Evolutionary conservation across 768 basidiomycete species (phyloP).

Genomic region (Tylopilus vinaceipallidus): DNA sequence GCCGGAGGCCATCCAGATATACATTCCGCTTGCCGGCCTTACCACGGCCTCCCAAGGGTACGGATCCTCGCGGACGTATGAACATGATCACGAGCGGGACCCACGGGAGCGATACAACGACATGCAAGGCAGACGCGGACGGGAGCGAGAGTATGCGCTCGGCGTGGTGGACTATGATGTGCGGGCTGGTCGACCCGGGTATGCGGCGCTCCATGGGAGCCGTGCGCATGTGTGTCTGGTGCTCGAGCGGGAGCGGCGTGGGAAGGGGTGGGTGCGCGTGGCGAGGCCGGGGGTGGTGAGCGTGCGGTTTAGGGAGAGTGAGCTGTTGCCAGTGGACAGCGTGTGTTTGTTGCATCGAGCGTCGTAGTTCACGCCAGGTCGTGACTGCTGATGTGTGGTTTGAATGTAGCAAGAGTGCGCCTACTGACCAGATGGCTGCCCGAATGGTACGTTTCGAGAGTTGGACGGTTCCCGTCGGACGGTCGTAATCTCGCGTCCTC

Average conservation of each 20-base stretch:
- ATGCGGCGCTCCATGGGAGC: conserved; percentile 19
- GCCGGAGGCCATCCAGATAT: conserved; percentile 23
- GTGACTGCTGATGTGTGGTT: too few species aligned
- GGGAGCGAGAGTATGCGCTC: conserved; percentile 19
- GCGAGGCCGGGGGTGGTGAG: conserved; percentile 19
- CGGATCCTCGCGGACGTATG: conserved; percentile 6
- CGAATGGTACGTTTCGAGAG: too few species aligned
- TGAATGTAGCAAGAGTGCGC: too few species aligned
- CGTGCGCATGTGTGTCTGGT: conserved; percentile 22
- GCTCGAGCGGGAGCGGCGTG: conserved; percentile 21
- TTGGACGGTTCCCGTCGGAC: too few species aligned
- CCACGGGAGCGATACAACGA: conserved; percentile 2
- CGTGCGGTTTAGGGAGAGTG: conserved; percentile 24
- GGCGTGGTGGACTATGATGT: conserved; percentile 24
- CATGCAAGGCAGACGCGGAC: conserved; percentile 2
- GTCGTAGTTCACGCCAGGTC: too few species aligned
- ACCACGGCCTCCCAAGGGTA: background rate
- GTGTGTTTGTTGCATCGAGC: conserved; percentile 23
- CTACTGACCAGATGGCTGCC: too few species aligned
- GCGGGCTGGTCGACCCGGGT: conserved; percentile 20
- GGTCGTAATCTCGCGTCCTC: too few species aligned
- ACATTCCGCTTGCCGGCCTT: conserved; percentile 3
- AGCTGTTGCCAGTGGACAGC: conserved; percentile 18
- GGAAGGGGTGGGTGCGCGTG: conserved; percentile 22
- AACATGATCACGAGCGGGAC: conserved; percentile 1